A percentile compares a stretch with the other conserved stretches of the same genome.
phyloP scores from a whole-genome alignment of 106 monocot genomes.

The Ottelia alismoides region DNA sequence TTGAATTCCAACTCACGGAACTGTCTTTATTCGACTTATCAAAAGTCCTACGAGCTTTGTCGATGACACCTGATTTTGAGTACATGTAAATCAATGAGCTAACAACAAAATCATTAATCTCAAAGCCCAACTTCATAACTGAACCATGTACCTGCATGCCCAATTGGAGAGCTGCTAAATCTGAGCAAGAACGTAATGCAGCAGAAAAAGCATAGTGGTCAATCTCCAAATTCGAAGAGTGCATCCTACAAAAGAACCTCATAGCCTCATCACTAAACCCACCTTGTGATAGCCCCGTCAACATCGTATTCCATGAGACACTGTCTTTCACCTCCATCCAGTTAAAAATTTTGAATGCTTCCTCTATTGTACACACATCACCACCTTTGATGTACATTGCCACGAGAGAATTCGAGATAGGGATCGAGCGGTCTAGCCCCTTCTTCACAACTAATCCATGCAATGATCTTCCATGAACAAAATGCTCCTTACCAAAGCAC shows the following conservation, averaged over 20 bases:
- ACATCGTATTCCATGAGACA: constrained; percentile 65
- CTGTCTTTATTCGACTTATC: constrained; percentile 32
- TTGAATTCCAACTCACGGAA: constrained; percentile 69
- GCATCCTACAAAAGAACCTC: constrained; percentile 58
- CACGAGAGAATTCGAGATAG: constrained; percentile 55
- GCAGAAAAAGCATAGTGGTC: constrained; percentile 70
- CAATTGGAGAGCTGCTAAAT: constrained; percentile 52
- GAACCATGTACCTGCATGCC: constrained; percentile 49
- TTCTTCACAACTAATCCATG: constrained; percentile 40
- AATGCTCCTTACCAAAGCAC: constrained; percentile 20
- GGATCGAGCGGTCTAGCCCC: constrained; percentile 17
- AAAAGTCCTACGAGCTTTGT: constrained; percentile 43
- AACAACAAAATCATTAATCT: constrained; percentile 46
- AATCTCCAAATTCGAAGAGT: constrained; percentile 5
- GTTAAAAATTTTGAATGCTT: constrained; percentile 49
- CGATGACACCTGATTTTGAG: constrained; percentile 56
- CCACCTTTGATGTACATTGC: constrained; percentile 47
- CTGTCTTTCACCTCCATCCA: constrained; percentile 35
- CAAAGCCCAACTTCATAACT: constrained; percentile 28
- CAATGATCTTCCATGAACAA: constrained; percentile 24
- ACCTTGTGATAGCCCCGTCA: constrained; percentile 59
- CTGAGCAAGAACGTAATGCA: constrained; percentile 50
- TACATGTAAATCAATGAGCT: constrained; percentile 80
- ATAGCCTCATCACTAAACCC: constrained; percentile 43
- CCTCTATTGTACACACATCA: constrained; percentile 19